Base-by-base conservation (phyloP, 1,139 yeast genomes). In the Trichomonascaceae sp. region DNA sequence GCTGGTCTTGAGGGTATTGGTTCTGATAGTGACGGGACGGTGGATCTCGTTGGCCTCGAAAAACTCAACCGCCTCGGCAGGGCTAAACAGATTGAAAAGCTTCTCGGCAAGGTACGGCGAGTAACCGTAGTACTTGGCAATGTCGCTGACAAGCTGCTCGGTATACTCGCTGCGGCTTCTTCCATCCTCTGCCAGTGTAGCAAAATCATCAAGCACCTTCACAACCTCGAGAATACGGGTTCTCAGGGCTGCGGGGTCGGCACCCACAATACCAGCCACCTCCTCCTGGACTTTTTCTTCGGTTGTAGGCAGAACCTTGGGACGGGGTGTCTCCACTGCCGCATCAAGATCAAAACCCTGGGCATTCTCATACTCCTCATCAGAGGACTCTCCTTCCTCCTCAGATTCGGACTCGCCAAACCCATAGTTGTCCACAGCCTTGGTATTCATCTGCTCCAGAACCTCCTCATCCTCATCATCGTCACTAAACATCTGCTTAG, bases 31-130 rank as follows among this genome's bases (percentile, higher is more conserved):
- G 38, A 89, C 71, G 30, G 99, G 99, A 58, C 99, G 73, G 25
- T 94, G 81, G 39, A 87, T 82, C 63, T 92, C 99, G 61, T 89
- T 89, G 31, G 98, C 97, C 64, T 92, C 98, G 49, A 92, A 92
- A 54, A 92, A 92, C 59, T 89, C 98, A 70, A 92, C 73, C 13
- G 98, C 98, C 64, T 92, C 99, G 13, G 89, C 69, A 26, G 97
- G 97, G 13, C 92, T 74, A 56, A 92, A 92, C 42, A 89, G 67
- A 50, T 85, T 75, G 64, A 85, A 85, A 41, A 89, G 68, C 57
- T 87, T 87, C 51, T 85, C 96, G 18, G 98, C 98, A 51, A 92
- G 69, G 56, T 79, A 85, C 48, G 76, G 81, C n/a, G 89, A 73
- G 62, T 92, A 92, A n/a, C 98, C 98, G 53, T 87, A 92, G 62